phyloP scores from a whole-genome alignment of 1,284 basidiomycete species.

The Omphalotus olearius region DNA sequence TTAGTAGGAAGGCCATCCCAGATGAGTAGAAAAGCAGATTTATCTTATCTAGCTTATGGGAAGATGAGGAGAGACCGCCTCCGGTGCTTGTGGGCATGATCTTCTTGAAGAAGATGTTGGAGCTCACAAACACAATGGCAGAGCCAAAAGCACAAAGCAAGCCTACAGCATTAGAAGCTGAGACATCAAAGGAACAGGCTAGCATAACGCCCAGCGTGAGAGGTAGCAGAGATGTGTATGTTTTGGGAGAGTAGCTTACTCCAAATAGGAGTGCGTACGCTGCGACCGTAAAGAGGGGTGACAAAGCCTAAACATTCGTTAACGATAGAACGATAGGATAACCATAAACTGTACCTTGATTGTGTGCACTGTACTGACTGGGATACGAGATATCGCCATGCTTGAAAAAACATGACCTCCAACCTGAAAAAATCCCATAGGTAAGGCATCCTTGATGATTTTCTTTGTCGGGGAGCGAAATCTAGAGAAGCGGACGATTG shows the following conservation, averaged over 20 bases:
- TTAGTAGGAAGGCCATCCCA: conserved; percentile 89
- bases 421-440: conserved; percentile 93
- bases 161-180: conserved; percentile 79
- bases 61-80: conserved; percentile 32
- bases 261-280: conserved; percentile 92
- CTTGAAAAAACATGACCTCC: conserved; percentile 98
- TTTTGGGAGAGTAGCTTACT: conserved; percentile 88
- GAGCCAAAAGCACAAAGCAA: conserved; percentile 91
- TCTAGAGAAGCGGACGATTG: conserved; percentile 60
- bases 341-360: conserved; percentile 75
- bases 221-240: conserved; percentile 93
- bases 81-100: conserved; percentile 75
- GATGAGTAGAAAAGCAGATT: conserved; percentile 96
- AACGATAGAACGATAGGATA: neutral
- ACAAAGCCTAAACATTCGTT: conserved; percentile 68
- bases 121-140: conserved; percentile 93
- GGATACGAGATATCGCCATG: conserved; percentile 93
- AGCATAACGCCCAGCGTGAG: conserved; percentile 97
- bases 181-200: conserved; percentile 91
- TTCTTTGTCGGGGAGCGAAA: conserved; percentile 67
- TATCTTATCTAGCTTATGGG: conserved; percentile 92
- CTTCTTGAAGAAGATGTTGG: conserved; percentile 99
- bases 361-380: conserved; percentile 97
- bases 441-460: conserved; percentile 78
- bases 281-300: conserved; percentile 94